Percentiles rank a stretch among this genome's conserved stretches.
These are phyloP conservation scores for Penicillium sp. DNA, from an alignment of 2,329 filamentous ascomycete species.

Conservation along the genomic window DNA sequence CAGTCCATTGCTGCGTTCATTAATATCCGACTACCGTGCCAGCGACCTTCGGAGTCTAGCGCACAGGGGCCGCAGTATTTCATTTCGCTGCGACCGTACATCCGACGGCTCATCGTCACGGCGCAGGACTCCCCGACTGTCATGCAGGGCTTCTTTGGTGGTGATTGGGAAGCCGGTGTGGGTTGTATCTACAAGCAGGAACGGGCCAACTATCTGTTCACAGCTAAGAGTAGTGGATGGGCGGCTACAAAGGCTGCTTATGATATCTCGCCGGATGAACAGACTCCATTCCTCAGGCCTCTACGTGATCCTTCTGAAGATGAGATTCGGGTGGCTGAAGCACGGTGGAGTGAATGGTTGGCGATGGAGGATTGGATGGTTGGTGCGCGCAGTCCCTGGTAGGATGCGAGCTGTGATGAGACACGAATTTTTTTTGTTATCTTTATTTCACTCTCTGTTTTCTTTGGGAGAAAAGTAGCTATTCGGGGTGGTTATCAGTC, in stretches of 20 bases:
- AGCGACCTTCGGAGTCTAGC: conserved; percentile 53
- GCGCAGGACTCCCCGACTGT: conserved; percentile 82
- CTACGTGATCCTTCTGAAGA: conserved; percentile 68
- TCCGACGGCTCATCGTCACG: conserved; percentile 88
- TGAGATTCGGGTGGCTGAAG: conserved; percentile 78
- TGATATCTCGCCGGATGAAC: conserved; percentile 78
- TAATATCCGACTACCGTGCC: conserved; percentile 87
- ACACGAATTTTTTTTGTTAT: conserved; percentile 22
- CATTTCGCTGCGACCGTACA: conserved; percentile 76
- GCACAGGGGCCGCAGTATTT: conserved; percentile 29
- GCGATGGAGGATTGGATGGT: conserved; percentile 99
- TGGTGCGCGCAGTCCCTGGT: conserved; percentile 58
- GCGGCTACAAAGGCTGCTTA: conserved; percentile 82
- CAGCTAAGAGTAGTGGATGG: conserved; percentile 89
- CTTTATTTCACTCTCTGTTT: conserved; percentile 1
- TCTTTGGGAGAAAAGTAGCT: background rate
- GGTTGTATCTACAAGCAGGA: conserved; percentile 81
- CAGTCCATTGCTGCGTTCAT: conserved; percentile 85
- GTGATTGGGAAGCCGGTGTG: conserved; percentile 76
- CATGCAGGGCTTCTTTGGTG: conserved; percentile 87
- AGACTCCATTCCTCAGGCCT: conserved; percentile 78
- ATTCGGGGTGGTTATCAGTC: no score
- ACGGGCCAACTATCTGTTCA: conserved; percentile 88
- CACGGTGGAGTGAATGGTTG: conserved; percentile 87
- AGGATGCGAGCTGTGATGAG: conserved; percentile 22